Percentiles rank a stretch among this genome's conserved stretches.
Evolutionary conservation across 192 early-diverging fungal genomes (phyloP).

Genomic region (Podila epicladia): DNA sequence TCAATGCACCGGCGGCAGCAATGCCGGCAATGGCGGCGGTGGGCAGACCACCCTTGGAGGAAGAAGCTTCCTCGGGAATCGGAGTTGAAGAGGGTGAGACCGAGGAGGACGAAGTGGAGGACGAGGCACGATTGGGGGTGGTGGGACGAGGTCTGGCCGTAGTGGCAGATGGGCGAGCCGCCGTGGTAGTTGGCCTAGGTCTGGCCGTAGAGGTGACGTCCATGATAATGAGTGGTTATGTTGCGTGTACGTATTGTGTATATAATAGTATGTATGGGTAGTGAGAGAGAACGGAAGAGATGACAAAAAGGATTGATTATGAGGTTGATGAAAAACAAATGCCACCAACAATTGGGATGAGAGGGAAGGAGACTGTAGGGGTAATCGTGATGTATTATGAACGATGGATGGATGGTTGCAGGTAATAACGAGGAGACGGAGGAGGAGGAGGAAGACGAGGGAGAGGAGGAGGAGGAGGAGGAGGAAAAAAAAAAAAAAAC

Average conservation of each 20-base stretch:
- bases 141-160: not conserved
- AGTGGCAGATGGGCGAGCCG: not conserved
- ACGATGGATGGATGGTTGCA: not conserved
- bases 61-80: not conserved
- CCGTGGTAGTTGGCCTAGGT: not conserved
- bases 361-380: not conserved
- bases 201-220: not conserved
- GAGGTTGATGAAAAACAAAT: not conserved
- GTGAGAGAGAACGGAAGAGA: not conserved
- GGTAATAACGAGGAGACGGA: not conserved
- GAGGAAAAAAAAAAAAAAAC: no score
- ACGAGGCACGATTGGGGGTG: not conserved
- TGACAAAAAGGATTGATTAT: not conserved
- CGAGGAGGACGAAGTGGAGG: not conserved
- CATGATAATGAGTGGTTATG: not conserved
- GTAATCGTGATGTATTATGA: not conserved
- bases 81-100: slow-evolving; percentile 6
- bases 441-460: not conserved
- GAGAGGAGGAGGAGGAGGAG: no score
- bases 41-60: slow-evolving; percentile 14
- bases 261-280: slow-evolving; percentile 2
- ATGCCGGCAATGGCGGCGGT: slow-evolving; percentile 42
- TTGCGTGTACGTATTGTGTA: not conserved
- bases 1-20: slow-evolving; percentile 27
- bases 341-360: not conserved